Base-by-base conservation (phyloP, 805 yeast species). In the Cyberlindnera suaveolens region DNA sequence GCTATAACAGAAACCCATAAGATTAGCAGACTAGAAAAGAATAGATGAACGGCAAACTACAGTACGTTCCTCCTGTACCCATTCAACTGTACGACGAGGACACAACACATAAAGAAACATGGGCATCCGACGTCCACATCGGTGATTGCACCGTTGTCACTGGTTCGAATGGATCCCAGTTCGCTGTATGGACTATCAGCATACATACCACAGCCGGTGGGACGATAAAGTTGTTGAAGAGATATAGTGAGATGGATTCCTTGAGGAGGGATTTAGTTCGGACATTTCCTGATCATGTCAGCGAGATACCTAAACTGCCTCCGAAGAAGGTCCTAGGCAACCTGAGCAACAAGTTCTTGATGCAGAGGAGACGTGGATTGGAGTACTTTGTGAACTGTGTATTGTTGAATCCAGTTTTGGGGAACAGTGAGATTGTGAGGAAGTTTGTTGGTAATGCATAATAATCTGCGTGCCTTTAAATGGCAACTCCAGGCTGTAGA, bases 241-340 rank as follows among this genome's bases (percentile, higher is more conserved):
- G 95, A 37, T 85, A 82, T 56, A 73, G 77, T 37, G 91, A 85
- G 42, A 72, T 86, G 42, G 81, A 66, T 32, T 40, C 48, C 31
- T 65, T 85, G 18, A 64, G 81, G 27, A 49, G 44, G 1, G 45
- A 50, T 2, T 56, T 82, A n/a, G 50, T 59, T 13, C 38, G 34
- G 3, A 63, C 59, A 29, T 72, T 65, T 46, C 74, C 77, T 0
- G 47, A 52, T 1, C 52, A 57, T n/a, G 33, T 41, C 13, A 51
- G 53, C n/a, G 65, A 67, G 43, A 61, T 78, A 14, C 75, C 78
- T 4, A 54, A 52, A 6, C 53, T 70, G n/a, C 79, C 78, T 7
- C 72, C 76, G 4, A 72, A 71, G 44, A 59, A 69, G 32, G 41
- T 63, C 39, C 35, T 56, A 30, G 55, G 52, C 9, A 52, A 53